Evolutionary conservation across 495 filamentous ascomycete species (phyloP), one percentile per base, ranked within the genome.

Genomic region (Penicillium ochrochloron): DNA sequence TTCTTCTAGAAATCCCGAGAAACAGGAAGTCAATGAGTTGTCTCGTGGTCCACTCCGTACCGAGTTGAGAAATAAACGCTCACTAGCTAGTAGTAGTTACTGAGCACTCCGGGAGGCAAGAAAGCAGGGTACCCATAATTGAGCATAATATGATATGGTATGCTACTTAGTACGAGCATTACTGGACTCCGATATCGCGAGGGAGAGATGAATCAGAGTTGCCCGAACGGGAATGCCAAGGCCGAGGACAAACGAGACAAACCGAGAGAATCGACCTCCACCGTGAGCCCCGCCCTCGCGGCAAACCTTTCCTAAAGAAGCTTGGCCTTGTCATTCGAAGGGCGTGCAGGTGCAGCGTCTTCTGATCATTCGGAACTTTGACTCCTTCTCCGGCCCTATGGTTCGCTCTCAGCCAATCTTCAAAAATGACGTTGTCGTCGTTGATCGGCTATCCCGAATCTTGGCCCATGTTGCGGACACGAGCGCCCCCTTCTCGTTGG

Each of bases 291-390:
- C 41, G 37, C n/a, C n/a, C 29, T 14, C 51, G 23, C 27, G 21
- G 46, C 0, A 27, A 46, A 33, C 61, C 54, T 71, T 39, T 12
- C 75, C 74, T 1, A 23, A 70, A 68, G 19, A 67, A 68, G 77
- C 14, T 68, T 72, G 41, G 75, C 72, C 70, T 57, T 80, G 77
- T 73, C 75, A 75, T 68, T 52, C 55, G 68, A 74, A 78, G 77
- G 77, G 76, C 76, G 76, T 64, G 74, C 70, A 69, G 48, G 51
- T 70, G 67, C 59, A 57, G 51, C 51, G 44, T 57, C 52, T 67
- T 54, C 41, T 61, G 57, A 25, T 62, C 59, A 61, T 34, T 21
- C 50, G 51, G 50, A 41, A 44, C 39, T 37, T 44, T 37, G 33
- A 48, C 39, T 25, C 35, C n/a, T 33, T 51, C 51, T 63, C 29